These are phyloP conservation scores for Cyberlindnera petersonii DNA, from an alignment of 805 yeast species.

Conservation along the genomic window DNA sequence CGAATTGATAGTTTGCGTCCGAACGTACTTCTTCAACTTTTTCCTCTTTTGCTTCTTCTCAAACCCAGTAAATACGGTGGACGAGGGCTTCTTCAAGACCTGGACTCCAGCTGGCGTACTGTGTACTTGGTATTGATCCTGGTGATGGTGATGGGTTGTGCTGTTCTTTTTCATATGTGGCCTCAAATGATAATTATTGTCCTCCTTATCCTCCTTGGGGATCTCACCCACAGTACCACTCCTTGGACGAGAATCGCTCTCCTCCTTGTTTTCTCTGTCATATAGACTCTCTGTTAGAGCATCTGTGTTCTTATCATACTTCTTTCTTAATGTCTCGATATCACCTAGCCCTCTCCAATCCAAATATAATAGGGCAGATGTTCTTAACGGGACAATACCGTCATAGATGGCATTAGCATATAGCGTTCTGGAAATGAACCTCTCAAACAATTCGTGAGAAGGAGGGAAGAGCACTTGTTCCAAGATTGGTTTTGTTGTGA, in stretches of 20 bases:
- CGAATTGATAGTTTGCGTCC: conserved; percentile 22
- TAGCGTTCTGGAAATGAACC: conserved; percentile 67
- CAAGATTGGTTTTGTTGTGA: conserved; percentile 55
- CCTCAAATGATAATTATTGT: background rate
- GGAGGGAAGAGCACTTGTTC: conserved; percentile 74
- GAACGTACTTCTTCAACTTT: conserved; percentile 19
- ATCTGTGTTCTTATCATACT: conserved; percentile 16
- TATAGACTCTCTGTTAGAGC: conserved; percentile 3
- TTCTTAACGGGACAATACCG: conserved; percentile 92
- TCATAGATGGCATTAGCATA: conserved; percentile 91
- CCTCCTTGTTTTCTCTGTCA: background rate
- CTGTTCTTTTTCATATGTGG: background rate
- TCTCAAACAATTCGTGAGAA: conserved; percentile 57
- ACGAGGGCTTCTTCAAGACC: conserved; percentile 5
- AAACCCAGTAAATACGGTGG: conserved; percentile 5
- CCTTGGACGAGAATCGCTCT: conserved; percentile 22
- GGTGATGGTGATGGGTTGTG: background rate
- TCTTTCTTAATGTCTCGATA: conserved; percentile 34
- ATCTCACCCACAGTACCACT: conserved; percentile 18
- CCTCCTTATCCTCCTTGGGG: conserved; percentile 8
- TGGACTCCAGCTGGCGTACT: background rate
- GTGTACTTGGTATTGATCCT: background rate
- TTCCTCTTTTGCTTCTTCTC: conserved; percentile 11
- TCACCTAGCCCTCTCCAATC: conserved; percentile 76
- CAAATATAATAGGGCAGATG: conserved; percentile 77